A percentile compares a stretch with the other conserved stretches of the same genome.
phyloP scores from a whole-genome alignment of 106 monocot species.

The Platanthera zijinensis region DNA sequence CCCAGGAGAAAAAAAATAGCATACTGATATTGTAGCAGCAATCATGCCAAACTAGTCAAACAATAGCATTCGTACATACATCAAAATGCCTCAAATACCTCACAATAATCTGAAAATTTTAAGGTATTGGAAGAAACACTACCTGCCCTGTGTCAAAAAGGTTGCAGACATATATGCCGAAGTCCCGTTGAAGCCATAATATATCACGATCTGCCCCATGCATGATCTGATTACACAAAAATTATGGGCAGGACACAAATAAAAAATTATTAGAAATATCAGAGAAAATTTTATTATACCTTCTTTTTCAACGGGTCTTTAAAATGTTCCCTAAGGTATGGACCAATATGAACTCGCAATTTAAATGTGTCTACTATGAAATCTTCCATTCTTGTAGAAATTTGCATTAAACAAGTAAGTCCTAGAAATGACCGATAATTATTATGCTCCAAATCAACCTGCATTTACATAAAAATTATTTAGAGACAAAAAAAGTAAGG shows the following conservation, averaged over 20 bases:
- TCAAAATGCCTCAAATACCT: neutral
- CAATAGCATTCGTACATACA: neutral
- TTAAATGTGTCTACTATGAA: conserved; percentile 91
- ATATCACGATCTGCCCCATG: conserved; percentile 99
- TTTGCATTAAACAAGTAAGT: conserved; percentile 97
- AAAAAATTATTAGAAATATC: neutral
- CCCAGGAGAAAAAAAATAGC: too few species aligned
- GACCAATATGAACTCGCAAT: conserved; percentile 86
- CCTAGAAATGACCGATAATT: conserved; percentile 96
- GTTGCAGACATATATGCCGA: conserved; percentile 96
- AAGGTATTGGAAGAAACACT: conserved; percentile 3
- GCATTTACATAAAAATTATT: conserved; percentile 3
- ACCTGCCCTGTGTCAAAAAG: conserved; percentile 99
- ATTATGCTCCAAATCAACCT: conserved; percentile 99
- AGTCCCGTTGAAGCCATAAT: conserved; percentile 94
- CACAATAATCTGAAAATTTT: neutral
- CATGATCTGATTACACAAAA: conserved; percentile 60
- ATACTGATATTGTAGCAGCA: neutral
- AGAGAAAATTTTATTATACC: conserved; percentile 20
- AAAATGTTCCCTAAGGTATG: conserved; percentile 81
- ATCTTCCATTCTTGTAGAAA: conserved; percentile 92
- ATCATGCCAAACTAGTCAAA: neutral
- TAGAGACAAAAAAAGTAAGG: neutral
- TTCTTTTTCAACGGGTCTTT: conserved; percentile 90
- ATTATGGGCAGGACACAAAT: neutral